A percentile compares a stretch with the other conserved stretches of the same genome.
These are phyloP conservation scores for Populus pruinosa DNA, from an alignment of 345 rosid genomes.

Conservation along the genomic window DNA sequence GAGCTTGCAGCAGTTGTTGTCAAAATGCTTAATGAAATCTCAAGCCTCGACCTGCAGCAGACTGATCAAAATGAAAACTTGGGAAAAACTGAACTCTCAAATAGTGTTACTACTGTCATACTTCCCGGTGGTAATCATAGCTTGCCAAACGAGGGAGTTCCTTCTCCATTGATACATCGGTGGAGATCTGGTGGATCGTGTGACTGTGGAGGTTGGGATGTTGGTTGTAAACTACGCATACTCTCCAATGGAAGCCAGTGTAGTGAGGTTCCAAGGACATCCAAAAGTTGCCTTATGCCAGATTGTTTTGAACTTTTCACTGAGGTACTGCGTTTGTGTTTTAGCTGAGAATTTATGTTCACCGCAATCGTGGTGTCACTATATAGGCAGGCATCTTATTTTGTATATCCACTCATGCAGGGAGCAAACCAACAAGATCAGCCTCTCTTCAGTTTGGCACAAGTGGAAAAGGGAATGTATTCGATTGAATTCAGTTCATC, in stretches of 20 bases:
- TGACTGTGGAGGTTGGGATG: conserved; percentile 98
- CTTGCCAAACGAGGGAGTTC: conserved; percentile 55
- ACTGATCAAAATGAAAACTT: conserved; percentile 13
- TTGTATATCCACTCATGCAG: conserved; percentile 21
- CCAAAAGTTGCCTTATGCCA: conserved; percentile 18
- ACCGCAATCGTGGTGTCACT: not conserved
- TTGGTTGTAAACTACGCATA: conserved; percentile 65
- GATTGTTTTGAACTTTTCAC: conserved; percentile 48
- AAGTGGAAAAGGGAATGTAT: conserved; percentile 51
- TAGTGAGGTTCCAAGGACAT: conserved; percentile 18
- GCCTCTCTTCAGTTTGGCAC: conserved; percentile 55
- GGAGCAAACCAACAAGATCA: conserved; percentile 32
- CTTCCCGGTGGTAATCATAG: conserved; percentile 81
- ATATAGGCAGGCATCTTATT: not conserved
- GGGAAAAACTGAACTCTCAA: conserved; percentile 17
- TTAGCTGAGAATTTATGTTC: not conserved
- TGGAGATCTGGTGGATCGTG: conserved; percentile 79
- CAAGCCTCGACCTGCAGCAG: conserved; percentile 14
- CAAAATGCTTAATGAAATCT: conserved; percentile 25
- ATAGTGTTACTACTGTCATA: conserved; percentile 36
- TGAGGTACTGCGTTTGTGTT: conserved; percentile 41
- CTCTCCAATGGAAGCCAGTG: conserved; percentile 35
- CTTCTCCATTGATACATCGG: conserved; percentile 63
- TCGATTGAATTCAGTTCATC: conserved; percentile 61
- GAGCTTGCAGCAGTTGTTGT: conserved; percentile 73